A percentile compares a stretch with the other conserved stretches of the same genome.
These are phyloP conservation scores for Nitzschia sp. DNA, from an alignment of 108 stramenopile species.

Conservation along the genomic window DNA sequence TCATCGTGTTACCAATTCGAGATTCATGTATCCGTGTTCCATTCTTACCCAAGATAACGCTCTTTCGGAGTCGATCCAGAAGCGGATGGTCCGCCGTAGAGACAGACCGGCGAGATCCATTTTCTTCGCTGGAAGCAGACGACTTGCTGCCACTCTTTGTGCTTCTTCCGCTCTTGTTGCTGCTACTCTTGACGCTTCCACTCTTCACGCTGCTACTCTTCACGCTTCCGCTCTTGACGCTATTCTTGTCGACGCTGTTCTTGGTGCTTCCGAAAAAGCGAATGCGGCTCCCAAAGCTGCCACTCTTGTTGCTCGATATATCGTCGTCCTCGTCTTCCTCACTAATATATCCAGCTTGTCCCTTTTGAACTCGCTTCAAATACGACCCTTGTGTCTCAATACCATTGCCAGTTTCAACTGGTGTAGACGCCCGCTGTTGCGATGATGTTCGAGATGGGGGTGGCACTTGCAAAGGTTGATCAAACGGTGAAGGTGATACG, in stretches of 20 bases:
- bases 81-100: not conserved
- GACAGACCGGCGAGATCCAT: not conserved
- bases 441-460: too few relatives aligned
- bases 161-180: slow-evolving; percentile 3
- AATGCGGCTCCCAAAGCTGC: too few relatives aligned
- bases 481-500: too few relatives aligned
- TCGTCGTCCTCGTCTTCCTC: not conserved
- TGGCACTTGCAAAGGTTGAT: too few relatives aligned
- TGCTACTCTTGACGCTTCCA: slow-evolving; percentile 12
- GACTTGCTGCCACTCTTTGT: not conserved
- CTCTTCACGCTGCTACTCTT: not conserved
- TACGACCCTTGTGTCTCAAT: too few relatives aligned
- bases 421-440: too few relatives aligned
- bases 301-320: not conserved
- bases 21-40: slow-evolving; percentile 19
- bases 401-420: too few relatives aligned
- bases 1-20: slow-evolving; percentile 19
- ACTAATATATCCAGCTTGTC: too few relatives aligned
- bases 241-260: not conserved
- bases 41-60: slow-evolving; percentile 19
- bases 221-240: slow-evolving; percentile 13
- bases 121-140: not conserved
- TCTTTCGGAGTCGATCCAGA: slow-evolving; percentile 6
- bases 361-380: too few relatives aligned
- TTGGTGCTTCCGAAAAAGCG: slow-evolving; percentile 17